A percentile compares a stretch with the other conserved stretches of the same genome.
phyloP scores from a whole-genome alignment of 345 rosid genomes.

The Hirschfeldia incana region DNA sequence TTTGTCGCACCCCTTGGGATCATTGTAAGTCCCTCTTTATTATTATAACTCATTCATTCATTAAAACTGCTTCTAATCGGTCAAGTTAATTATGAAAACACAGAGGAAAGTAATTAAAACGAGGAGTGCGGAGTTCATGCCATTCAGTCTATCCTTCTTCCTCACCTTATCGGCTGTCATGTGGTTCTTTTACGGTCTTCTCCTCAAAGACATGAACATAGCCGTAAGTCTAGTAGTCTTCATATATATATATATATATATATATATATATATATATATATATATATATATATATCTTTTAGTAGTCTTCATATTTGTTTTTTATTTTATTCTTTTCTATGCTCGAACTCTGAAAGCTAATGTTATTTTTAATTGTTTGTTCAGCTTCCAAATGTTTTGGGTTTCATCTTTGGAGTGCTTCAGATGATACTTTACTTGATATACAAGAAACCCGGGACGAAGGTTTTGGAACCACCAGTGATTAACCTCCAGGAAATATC shows the following conservation, averaged over 20 bases:
- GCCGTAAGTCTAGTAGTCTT: constrained; percentile 55
- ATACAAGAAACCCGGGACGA: constrained; percentile 54
- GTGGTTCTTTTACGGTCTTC: constrained; percentile 91
- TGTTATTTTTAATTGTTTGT: not conserved
- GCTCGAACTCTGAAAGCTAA: not conserved
- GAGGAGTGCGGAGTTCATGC: constrained; percentile 86
- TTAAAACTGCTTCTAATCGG: not conserved
- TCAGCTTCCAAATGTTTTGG: constrained; percentile 81
- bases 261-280: too few species aligned
- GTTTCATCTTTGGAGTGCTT: constrained; percentile 67
- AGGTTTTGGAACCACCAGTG: constrained; percentile 39
- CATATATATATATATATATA: not conserved
- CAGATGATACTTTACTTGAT: constrained; percentile 79
- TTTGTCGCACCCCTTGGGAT: constrained; percentile 87
- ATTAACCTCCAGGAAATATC: constrained; percentile 49
- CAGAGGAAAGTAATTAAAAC: constrained; percentile 85
- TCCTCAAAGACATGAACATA: constrained; percentile 56
- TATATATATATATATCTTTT: too few species aligned
- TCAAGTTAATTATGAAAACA: not conserved
- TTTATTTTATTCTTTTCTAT: not conserved
- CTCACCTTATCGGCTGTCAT: constrained; percentile 80
- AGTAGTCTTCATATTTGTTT: not conserved
- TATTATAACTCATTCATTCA: not conserved
- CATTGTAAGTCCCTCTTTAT: constrained; percentile 51
- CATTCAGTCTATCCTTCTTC: constrained; percentile 65